A percentile compares a stretch with the other conserved stretches of the same genome.
phyloP scores from a whole-genome alignment of 495 filamentous ascomycete genomes.

The Daldinia caldariorum region DNA sequence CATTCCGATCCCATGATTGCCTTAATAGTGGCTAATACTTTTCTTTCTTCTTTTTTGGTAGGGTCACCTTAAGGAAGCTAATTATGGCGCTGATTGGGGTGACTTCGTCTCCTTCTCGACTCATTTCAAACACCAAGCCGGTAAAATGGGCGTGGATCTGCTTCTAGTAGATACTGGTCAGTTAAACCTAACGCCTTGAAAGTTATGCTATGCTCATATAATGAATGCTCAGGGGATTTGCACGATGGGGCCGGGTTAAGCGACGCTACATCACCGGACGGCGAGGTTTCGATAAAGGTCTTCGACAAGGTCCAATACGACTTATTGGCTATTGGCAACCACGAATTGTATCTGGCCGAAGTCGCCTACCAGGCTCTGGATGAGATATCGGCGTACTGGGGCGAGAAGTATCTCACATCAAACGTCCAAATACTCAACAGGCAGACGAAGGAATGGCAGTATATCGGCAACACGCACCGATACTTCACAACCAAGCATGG shows the following conservation, averaged over 20 bases:
- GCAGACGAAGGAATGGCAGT: conserved; percentile 67
- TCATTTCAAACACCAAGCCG: conserved; percentile 72
- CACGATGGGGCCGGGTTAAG: conserved; percentile 77
- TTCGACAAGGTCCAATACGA: conserved; percentile 68
- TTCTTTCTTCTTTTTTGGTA: too few relatives aligned
- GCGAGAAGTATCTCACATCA: conserved; percentile 73
- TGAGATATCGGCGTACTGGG: conserved; percentile 52
- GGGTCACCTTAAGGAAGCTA: conserved; percentile 81
- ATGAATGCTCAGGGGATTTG: conserved; percentile 63
- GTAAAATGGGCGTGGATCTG: conserved; percentile 72
- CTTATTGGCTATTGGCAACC: conserved; percentile 68
- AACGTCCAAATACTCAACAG: conserved; percentile 81
- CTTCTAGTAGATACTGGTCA: conserved; percentile 81
- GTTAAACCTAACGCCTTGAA: conserved; percentile 62
- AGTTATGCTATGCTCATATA: conserved; percentile 1
- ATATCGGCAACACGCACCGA: conserved; percentile 74
- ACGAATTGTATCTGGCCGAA: conserved; percentile 77
- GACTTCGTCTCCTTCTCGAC: conserved; percentile 85
- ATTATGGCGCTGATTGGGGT: conserved; percentile 87
- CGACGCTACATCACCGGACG: conserved; percentile 80
- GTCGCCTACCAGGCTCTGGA: conserved; percentile 54
- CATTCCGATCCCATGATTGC: neutral
- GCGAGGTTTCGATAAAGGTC: conserved; percentile 75
- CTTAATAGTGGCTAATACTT: neutral
- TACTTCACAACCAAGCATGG: conserved; percentile 80